A percentile compares a stretch with the other conserved stretches of the same genome.
Evolutionary conservation across 345 rosid species (phyloP).

Genomic region (Stellera chamaejasme): DNA sequence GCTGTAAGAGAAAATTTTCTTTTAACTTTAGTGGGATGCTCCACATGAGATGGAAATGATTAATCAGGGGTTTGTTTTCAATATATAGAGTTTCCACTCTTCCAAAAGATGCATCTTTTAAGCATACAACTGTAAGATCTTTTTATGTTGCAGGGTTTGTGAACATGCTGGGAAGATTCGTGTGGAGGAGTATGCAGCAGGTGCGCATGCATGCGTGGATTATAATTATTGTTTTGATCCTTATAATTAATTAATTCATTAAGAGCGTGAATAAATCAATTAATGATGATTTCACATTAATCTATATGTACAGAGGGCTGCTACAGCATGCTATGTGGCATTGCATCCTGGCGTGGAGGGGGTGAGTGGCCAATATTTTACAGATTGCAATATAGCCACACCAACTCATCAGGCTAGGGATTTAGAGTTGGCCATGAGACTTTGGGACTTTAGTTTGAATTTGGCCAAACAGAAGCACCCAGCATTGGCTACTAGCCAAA

Average conservation of each 20-base stretch:
- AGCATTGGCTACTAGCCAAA: background rate
- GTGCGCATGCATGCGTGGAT: slow-evolving; percentile 6
- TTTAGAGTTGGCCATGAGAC: slow-evolving; percentile 34
- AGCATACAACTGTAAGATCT: no score
- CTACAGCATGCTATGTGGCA: slow-evolving; percentile 56
- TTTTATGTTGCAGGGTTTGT: slow-evolving; percentile 23
- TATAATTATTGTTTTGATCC: no score
- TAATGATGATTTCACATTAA: no score
- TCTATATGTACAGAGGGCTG: slow-evolving; percentile 37
- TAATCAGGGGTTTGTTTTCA: no score
- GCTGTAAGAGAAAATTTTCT: no score
- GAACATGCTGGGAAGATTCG: slow-evolving; percentile 23
- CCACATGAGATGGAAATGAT: no score
- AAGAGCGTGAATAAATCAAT: no score
- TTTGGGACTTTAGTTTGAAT: slow-evolving; percentile 57
- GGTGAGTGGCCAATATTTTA: slow-evolving; percentile 39
- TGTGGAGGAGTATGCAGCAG: slow-evolving; percentile 42
- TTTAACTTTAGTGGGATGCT: no score
- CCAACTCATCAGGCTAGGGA: slow-evolving; percentile 24
- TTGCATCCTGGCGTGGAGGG: slow-evolving; percentile 50
- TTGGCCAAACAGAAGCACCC: slow-evolving; percentile 13
- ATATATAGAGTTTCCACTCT: no score
- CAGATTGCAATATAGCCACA: slow-evolving; percentile 30
- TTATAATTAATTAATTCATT: no score
- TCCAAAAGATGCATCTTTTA: no score